A percentile compares a stretch with the other conserved stretches of the same genome.
These are phyloP conservation scores for Melanogaster broomeanus DNA, from an alignment of 768 basidiomycete species.

Conservation along the genomic window DNA sequence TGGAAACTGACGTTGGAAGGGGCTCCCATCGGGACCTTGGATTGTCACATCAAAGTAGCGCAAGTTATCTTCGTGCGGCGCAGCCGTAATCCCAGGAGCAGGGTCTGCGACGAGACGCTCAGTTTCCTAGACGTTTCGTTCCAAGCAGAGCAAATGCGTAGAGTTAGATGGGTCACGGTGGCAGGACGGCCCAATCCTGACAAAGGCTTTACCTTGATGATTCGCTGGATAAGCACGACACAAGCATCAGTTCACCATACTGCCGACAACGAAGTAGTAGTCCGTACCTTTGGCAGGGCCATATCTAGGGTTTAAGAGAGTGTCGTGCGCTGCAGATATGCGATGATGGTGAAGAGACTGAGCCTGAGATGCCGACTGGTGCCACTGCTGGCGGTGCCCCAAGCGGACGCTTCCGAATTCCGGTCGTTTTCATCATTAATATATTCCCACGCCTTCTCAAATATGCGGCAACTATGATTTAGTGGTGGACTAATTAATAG, in stretches of 20 bases:
- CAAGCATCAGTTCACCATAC: slow-evolving; percentile 2
- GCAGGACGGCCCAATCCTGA: slow-evolving; percentile 16
- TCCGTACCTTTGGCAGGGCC: slow-evolving; percentile 38
- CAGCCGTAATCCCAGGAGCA: slow-evolving; percentile 94
- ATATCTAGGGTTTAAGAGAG: slow-evolving; percentile 23
- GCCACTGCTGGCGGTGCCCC: background rate
- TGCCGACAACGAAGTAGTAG: background rate
- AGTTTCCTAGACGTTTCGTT: slow-evolving; percentile 72
- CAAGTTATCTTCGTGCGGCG: slow-evolving; percentile 95
- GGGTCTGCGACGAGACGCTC: slow-evolving; percentile 96
- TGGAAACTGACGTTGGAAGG: slow-evolving; percentile 72
- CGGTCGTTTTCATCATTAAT: slow-evolving; percentile 6
- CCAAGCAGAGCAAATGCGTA: slow-evolving; percentile 10
- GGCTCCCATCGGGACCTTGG: slow-evolving; percentile 91
- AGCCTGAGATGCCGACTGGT: too few species aligned
- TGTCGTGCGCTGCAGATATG: slow-evolving; percentile 15
- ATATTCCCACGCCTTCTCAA: slow-evolving; percentile 22
- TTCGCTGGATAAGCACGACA: slow-evolving; percentile 38
- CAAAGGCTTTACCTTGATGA: slow-evolving; percentile 47
- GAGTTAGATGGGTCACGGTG: slow-evolving; percentile 19
- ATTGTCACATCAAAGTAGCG: slow-evolving; percentile 99
- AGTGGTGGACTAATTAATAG: too few species aligned
- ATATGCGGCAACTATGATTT: background rate
- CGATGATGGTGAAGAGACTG: slow-evolving; percentile 13
- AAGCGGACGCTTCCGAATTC: slow-evolving; percentile 12